A percentile compares a stretch with the other conserved stretches of the same genome.
Evolutionary conservation across 2,329 filamentous ascomycete species (phyloP).

Genomic region (Fusarium bulbicola): DNA sequence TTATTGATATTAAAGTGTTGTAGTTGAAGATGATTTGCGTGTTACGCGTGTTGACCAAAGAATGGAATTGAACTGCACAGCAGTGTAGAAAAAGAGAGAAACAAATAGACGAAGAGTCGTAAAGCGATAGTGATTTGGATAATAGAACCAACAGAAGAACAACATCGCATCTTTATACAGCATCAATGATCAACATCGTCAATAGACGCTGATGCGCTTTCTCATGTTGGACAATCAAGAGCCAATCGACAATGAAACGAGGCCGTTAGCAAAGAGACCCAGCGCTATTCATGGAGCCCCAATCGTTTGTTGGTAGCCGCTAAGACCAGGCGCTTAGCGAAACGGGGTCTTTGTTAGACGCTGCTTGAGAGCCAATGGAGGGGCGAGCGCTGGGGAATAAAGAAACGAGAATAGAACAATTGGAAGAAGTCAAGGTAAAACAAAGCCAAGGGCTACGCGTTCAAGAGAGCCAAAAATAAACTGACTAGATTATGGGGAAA

Average conservation of each 20-base stretch:
- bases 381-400: background rate
- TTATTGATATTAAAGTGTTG: background rate
- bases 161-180: conserved; percentile 19
- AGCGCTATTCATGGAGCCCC: conserved; percentile 15
- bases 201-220: conserved; percentile 8
- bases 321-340: conserved; percentile 38
- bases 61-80: conserved; percentile 27
- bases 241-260: conserved; percentile 33
- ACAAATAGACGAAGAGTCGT: background rate
- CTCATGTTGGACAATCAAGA: background rate
- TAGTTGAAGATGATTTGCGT: background rate
- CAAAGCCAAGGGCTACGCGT: background rate
- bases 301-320: conserved; percentile 36
- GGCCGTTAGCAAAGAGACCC: conserved; percentile 13
- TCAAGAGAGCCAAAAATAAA: background rate
- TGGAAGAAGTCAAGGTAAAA: background rate
- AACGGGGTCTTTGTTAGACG: conserved; percentile 30
- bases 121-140: conserved; percentile 9
- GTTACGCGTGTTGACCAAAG: background rate
- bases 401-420: conserved; percentile 24
- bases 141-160: background rate
- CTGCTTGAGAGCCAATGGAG: conserved; percentile 13
- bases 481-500: background rate
- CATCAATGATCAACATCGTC: background rate
- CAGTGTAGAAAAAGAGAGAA: conserved; percentile 19